Evolutionary conservation across 495 filamentous ascomycete genomes (phyloP), one percentile per base, ranked within the genome.

Genomic region (Aspergillus ostianus): DNA sequence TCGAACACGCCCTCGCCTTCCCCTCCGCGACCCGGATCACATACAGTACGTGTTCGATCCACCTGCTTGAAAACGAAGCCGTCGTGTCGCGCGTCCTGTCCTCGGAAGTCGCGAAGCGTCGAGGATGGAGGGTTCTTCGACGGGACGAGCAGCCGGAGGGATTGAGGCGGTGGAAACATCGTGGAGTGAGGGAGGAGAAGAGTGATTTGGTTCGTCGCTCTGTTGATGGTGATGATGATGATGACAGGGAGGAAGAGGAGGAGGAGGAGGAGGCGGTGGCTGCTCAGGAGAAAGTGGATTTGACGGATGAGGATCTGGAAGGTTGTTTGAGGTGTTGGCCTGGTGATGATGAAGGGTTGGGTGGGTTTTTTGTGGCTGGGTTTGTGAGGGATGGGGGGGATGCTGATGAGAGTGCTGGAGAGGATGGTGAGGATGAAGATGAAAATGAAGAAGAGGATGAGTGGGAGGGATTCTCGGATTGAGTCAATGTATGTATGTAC

Each of bases 1-100:
- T 97, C 6, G 81, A 88, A 55, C 92, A 95, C 68, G 93, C 94
- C 0, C 85, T 98, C 71, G 70, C 73, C 23, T 98, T 97, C 62
- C 90, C 92, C 0, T 74, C 80, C n/a, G 92, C 91, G 0, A 78
- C 67, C 4, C 87, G 81, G 65, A 88, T 98, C 45, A 90, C 89
- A 0, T 98, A 98, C 68, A 93, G 89, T 46, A 98, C 94, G 0
- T 98, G 94, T 68, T 98, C 94, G 0, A 77, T 96, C 23, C 84
- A 97, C 69, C 77, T 85, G 1, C 80, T 87, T 44, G 94, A 98
- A 70, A 98, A 98, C 67, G 94, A 98, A 69, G 69, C 79, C 23
- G 94, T 97, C 0, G 92, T 97, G 8, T 54, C 85, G 18, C 77
- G 81, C 20, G 87, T 92, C 7, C 69, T 98, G 46, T 60, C 65